These are phyloP conservation scores for Aspergillus sojae DNA, from an alignment of 2,329 filamentous ascomycete species.

Conservation along the genomic window DNA sequence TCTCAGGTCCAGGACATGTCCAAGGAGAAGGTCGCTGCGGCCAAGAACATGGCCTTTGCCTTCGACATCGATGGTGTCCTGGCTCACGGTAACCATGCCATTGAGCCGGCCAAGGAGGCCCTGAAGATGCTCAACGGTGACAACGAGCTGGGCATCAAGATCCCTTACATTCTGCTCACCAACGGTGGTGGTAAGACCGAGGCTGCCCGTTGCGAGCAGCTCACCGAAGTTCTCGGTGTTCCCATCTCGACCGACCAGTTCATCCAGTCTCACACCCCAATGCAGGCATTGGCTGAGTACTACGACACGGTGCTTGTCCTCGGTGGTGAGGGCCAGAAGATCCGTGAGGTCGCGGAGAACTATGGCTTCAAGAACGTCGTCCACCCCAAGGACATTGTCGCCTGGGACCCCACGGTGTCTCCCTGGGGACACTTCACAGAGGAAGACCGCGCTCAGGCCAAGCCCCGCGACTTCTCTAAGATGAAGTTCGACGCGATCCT, in stretches of 20 bases:
- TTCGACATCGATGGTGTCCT: conserved; percentile 72
- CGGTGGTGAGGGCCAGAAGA: conserved; percentile 74
- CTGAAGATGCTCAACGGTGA: conserved; percentile 74
- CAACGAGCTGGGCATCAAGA: conserved; percentile 78
- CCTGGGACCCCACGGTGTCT: conserved; percentile 69
- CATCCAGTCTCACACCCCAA: conserved; percentile 76
- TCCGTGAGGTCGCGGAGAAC: conserved; percentile 71
- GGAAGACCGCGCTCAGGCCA: conserved; percentile 67
- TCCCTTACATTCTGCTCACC: conserved; percentile 73
- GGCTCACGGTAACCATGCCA: conserved; percentile 71
- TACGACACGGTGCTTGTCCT: conserved; percentile 76
- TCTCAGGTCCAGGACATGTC: conserved; percentile 71
- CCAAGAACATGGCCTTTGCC: conserved; percentile 80
- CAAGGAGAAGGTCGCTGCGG: conserved; percentile 65
- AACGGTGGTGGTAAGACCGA: conserved; percentile 76
- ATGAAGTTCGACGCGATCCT: conserved; percentile 73
- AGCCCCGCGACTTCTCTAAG: conserved; percentile 72
- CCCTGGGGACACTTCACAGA: conserved; percentile 70
- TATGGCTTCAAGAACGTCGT: conserved; percentile 76
- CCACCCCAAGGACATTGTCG: conserved; percentile 73
- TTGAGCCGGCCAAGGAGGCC: conserved; percentile 66
- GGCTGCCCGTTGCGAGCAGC: conserved; percentile 64
- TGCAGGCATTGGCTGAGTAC: conserved; percentile 75
- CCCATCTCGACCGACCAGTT: conserved; percentile 72
- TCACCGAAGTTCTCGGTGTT: conserved; percentile 66